Evolutionary conservation across 768 basidiomycete species (phyloP).

Genomic region (Amanita pseudoporphyria): DNA sequence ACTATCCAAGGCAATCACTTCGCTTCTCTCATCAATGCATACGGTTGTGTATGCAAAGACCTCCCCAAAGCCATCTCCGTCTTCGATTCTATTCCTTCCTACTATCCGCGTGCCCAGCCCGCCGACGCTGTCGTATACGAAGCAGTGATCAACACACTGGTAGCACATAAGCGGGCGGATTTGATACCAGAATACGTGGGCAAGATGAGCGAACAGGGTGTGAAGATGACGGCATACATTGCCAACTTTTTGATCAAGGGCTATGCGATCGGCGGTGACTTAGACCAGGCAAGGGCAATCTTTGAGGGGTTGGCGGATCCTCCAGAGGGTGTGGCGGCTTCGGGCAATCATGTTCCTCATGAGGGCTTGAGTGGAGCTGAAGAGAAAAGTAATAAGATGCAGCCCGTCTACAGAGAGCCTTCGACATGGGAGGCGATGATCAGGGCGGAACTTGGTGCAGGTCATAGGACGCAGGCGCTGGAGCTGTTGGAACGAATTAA

Average conservation of each 20-base stretch:
- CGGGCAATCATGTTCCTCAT: conserved; percentile 79
- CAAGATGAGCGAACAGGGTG: conserved; percentile 49
- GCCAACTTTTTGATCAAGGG: conserved; percentile 79
- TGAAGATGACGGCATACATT: conserved; percentile 93
- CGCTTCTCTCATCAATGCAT: conserved; percentile 82
- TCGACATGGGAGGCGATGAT: conserved; percentile 97
- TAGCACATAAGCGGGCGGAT: conserved; percentile 69
- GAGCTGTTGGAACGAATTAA: conserved; percentile 63
- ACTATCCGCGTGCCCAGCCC: conserved; percentile 33
- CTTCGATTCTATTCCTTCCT: conserved; percentile 65
- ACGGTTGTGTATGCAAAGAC: conserved; percentile 74
- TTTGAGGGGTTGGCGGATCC: conserved; percentile 82
- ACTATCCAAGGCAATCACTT: conserved; percentile 39
- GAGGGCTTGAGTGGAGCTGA: conserved; percentile 23
- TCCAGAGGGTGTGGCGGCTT: conserved; percentile 74
- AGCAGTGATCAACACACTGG: conserved; percentile 78
- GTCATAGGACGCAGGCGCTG: conserved; percentile 60
- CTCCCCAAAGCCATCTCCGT: conserved; percentile 63
- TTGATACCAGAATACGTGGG: conserved; percentile 60
- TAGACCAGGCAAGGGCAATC: conserved; percentile 61
- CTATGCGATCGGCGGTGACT: conserved; percentile 53
- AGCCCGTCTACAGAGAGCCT: conserved; percentile 83
- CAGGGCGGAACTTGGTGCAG: conserved; percentile 75
- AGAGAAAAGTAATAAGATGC: conserved; percentile 17
- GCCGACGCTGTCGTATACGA: conserved; percentile 87